These are phyloP conservation scores for Chalara sp. DNA, from an alignment of 2,329 filamentous ascomycete species.

Conservation along the genomic window DNA sequence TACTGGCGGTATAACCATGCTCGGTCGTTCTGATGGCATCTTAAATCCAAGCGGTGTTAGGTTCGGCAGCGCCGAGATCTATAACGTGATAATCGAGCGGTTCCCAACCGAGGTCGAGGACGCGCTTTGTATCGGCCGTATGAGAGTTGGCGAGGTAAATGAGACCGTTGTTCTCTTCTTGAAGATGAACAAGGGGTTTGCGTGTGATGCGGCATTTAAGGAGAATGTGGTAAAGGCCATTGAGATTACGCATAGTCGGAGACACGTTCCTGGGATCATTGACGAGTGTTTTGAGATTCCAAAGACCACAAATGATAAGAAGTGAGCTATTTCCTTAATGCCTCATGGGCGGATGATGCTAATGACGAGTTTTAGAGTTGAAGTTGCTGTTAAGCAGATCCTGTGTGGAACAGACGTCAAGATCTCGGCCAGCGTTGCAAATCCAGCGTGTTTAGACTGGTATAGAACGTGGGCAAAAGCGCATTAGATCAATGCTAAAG, in stretches of 20 bases:
- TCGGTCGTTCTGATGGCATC: constrained; percentile 87
- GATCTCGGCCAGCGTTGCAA: constrained; percentile 89
- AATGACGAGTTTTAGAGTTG: constrained; percentile 51
- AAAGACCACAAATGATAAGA: constrained; percentile 91
- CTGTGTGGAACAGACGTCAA: constrained; percentile 80
- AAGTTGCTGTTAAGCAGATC: constrained; percentile 95
- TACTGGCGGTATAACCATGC: constrained; percentile 80
- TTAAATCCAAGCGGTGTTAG: constrained; percentile 87
- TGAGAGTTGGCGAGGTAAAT: constrained; percentile 37
- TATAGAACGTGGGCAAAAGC: constrained; percentile 66
- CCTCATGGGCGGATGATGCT: neutral
- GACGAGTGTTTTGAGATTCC: constrained; percentile 77
- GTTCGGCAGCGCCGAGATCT: constrained; percentile 93
- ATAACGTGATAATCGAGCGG: constrained; percentile 83
- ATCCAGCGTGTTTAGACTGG: constrained; percentile 82
- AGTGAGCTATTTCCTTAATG: constrained; percentile 46
- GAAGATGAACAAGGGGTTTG: constrained; percentile 49
- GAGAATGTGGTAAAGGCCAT: constrained; percentile 60
- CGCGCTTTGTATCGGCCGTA: constrained; percentile 77
- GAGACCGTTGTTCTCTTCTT: constrained; percentile 70
- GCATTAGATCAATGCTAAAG: neutral
- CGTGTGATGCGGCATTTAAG: constrained; percentile 54
- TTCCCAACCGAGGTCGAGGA: constrained; percentile 77
- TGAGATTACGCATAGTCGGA: constrained; percentile 71
- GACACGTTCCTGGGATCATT: constrained; percentile 81